Evolutionary conservation across 2,329 filamentous ascomycete species (phyloP).

Genomic region (Mycosphaerella arachidis): DNA sequence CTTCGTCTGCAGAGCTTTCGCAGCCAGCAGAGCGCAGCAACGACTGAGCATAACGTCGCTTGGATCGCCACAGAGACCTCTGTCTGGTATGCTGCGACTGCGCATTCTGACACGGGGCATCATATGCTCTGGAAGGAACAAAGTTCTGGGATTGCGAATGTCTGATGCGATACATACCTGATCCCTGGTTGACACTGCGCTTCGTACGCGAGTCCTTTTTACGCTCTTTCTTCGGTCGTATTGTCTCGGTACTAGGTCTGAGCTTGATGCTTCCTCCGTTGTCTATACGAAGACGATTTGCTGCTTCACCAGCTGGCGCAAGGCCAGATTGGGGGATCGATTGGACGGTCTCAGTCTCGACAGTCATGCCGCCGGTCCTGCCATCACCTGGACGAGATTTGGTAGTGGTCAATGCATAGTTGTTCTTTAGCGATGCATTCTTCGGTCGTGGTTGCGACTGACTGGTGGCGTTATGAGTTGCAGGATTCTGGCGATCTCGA

Average conservation of each 20-base stretch:
- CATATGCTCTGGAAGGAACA: background rate
- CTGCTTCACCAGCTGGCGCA: constrained; percentile 53
- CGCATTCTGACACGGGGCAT: background rate
- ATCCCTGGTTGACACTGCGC: constrained; percentile 63
- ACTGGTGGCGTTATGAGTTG: constrained; percentile 20
- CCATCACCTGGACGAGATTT: constrained; percentile 68
- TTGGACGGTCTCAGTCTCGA: constrained; percentile 92
- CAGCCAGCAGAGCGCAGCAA: background rate
- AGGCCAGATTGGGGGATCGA: constrained; percentile 82
- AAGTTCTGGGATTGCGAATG: constrained; percentile 9
- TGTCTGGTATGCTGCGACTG: background rate
- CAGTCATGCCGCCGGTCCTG: constrained; percentile 82
- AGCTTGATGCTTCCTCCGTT: constrained; percentile 69
- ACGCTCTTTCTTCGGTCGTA: constrained; percentile 89
- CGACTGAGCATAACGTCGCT: background rate
- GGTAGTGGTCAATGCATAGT: constrained; percentile 57
- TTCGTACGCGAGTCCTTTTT: constrained; percentile 75
- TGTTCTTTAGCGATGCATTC: constrained; percentile 58
- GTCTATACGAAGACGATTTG: constrained; percentile 57
- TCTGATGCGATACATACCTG: constrained; percentile 55
- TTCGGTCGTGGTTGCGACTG: constrained; percentile 19
- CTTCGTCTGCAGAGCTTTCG: background rate
- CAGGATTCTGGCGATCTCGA: constrained; percentile 29
- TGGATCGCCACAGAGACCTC: background rate
- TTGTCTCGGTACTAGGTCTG: constrained; percentile 92